A percentile compares a stretch with the other conserved stretches of the same genome.
Evolutionary conservation across 1,284 basidiomycete genomes (phyloP).

Genomic region (Tausonia pullulans): DNA sequence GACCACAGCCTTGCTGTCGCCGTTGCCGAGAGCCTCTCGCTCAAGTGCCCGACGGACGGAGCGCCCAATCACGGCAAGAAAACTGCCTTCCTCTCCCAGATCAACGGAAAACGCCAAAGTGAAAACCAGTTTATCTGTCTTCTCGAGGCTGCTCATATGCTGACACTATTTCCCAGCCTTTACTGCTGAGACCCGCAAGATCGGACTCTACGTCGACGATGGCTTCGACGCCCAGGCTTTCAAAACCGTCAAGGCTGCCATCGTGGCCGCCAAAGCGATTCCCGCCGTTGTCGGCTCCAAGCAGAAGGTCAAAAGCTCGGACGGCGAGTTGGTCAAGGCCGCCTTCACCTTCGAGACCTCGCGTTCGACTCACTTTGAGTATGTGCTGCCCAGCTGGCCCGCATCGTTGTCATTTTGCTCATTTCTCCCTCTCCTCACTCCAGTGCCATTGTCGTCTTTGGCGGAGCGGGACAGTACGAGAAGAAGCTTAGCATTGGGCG

Average conservation of each 20-base stretch:
- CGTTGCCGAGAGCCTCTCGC: conserved; percentile 41
- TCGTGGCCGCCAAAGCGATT: conserved; percentile 46
- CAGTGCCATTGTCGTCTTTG: conserved; percentile 37
- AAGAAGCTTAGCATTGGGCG: conserved; percentile 40
- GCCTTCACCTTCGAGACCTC: conserved; percentile 24
- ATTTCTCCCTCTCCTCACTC: neutral
- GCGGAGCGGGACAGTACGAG: conserved; percentile 40
- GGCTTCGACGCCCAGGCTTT: conserved; percentile 56
- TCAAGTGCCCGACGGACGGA: conserved; percentile 42
- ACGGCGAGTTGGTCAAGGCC: conserved; percentile 23
- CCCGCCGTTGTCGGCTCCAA: conserved; percentile 58
- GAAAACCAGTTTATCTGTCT: conserved; percentile 16
- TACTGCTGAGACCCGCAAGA: conserved; percentile 46
- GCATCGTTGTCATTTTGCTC: conserved; percentile 47
- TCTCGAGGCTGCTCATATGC: neutral
- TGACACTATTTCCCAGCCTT: conserved; percentile 20
- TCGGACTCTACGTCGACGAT: conserved; percentile 61
- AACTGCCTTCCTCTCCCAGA: conserved; percentile 48
- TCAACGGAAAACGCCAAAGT: conserved; percentile 35
- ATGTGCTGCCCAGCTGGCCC: conserved; percentile 23
- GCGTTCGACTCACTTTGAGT: conserved; percentile 54
- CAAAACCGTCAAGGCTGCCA: conserved; percentile 32
- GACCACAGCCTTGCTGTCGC: conserved; percentile 54
- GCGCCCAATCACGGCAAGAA: conserved; percentile 46
- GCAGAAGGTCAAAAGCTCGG: conserved; percentile 44